Conservation (phyloP, 2,329 filamentous ascomycete species). For the Gremmenia infestans region DNA sequence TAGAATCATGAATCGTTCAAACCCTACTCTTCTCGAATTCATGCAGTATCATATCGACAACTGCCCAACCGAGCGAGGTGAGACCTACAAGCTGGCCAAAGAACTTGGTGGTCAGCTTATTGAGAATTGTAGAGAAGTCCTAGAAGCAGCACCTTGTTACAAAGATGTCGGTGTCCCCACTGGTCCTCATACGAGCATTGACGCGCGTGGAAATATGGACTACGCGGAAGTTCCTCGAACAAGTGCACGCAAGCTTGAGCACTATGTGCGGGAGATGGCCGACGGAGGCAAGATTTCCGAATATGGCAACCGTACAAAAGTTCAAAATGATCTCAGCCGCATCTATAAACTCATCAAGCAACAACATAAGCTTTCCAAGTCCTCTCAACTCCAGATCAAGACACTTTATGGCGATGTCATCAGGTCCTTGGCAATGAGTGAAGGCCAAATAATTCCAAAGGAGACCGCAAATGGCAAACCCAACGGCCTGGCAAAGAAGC, state of each 20-base stretch:
- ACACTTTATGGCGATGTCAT: conserved; percentile 89
- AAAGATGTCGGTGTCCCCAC: conserved; percentile 94
- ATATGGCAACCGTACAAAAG: conserved; percentile 96
- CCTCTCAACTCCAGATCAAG: conserved; percentile 95
- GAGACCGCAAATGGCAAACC: conserved; percentile 60
- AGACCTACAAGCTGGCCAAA: conserved; percentile 97
- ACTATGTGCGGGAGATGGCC: conserved; percentile 98
- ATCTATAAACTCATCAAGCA: conserved; percentile 99
- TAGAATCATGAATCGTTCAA: conserved; percentile 98
- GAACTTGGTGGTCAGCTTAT: conserved; percentile 89
- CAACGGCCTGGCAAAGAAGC: conserved; percentile 52
- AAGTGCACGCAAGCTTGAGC: conserved; percentile 93
- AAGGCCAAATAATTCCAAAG: conserved; percentile 90
- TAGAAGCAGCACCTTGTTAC: conserved; percentile 79
- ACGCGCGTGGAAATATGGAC: conserved; percentile 84
- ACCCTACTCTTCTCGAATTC: conserved; percentile 90
- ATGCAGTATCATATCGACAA: conserved; percentile 99
- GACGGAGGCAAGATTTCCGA: conserved; percentile 98
- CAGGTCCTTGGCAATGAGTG: conserved; percentile 93
- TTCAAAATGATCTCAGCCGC: conserved; percentile 88
- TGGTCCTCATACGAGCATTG: conserved; percentile 86
- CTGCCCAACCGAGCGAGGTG: conserved; percentile 91
- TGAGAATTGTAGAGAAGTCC: conserved; percentile 93
- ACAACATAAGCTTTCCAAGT: conserved; percentile 96
- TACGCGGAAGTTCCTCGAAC: conserved; percentile 83